Conservation (phyloP, 305 asterid genomes). For the Fraxinus dipetala region DNA sequence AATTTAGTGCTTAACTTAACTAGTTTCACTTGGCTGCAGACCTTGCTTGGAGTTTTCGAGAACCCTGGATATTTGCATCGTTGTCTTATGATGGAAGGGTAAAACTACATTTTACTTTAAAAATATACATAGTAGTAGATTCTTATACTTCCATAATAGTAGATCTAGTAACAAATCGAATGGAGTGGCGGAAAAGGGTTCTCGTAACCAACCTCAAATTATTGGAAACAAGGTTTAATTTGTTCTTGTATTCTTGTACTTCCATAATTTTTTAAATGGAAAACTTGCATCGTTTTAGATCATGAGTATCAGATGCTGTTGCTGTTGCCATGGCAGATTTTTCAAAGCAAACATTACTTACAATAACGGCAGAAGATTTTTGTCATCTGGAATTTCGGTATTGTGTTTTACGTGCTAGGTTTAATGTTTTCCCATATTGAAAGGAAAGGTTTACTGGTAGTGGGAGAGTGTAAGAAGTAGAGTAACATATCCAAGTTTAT, state of each 20-base stretch:
- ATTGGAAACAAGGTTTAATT: not conserved
- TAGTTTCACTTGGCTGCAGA: constrained; percentile 45
- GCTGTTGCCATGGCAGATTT: not conserved
- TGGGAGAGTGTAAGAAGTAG: not conserved
- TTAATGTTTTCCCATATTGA: not conserved
- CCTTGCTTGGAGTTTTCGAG: constrained; percentile 89
- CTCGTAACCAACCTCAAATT: not conserved
- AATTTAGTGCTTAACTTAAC: constrained; percentile 23
- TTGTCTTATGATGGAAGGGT: constrained; percentile 98
- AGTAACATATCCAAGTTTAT: not conserved
- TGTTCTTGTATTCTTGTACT: not conserved
- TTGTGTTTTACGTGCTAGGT: not conserved
- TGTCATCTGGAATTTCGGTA: not conserved
- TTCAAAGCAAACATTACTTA: not conserved
- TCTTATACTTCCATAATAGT: not conserved
- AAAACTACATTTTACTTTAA: constrained; percentile 29
- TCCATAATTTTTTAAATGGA: not conserved
- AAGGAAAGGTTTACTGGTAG: not conserved
- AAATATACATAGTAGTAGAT: not conserved
- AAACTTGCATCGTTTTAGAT: not conserved
- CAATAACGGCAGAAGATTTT: not conserved
- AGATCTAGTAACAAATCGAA: not conserved
- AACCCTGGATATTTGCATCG: constrained; percentile 93
- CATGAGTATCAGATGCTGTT: not conserved
- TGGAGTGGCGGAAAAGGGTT: not conserved